Conservation (phyloP, 2,329 filamentous ascomycete genomes). For the Dothiorella sarmentorum region DNA sequence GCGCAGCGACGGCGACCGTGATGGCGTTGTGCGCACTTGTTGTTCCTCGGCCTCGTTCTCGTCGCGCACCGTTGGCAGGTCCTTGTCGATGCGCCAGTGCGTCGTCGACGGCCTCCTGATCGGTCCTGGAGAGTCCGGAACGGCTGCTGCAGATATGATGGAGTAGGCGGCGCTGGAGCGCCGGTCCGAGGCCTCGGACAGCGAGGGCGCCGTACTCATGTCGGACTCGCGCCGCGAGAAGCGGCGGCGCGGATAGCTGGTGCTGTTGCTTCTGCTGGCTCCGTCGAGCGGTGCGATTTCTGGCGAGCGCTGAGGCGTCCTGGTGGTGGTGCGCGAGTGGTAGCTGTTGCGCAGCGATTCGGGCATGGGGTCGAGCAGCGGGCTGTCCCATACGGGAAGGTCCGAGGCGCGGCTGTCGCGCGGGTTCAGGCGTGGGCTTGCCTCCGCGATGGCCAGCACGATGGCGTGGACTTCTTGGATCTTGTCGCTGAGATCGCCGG, state of each 20-base stretch:
- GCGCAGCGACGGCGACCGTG: neutral
- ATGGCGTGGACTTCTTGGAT: constrained; percentile 32
- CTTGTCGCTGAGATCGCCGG: constrained; percentile 27
- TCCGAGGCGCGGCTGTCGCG: constrained; percentile 11
- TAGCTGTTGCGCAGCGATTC: constrained; percentile 9
- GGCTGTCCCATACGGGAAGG: constrained; percentile 1
- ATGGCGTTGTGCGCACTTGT: neutral
- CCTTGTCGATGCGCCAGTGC: neutral
- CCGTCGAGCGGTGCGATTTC: neutral
- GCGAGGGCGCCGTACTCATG: constrained; percentile 1
- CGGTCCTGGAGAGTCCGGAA: neutral
- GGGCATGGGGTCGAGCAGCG: constrained; percentile 7
- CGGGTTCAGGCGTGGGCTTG: constrained; percentile 17
- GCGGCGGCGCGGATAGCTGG: neutral
- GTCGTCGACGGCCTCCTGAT: neutral
- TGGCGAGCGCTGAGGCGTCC: neutral
- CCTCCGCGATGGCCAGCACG: constrained; percentile 26
- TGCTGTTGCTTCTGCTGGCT: neutral
- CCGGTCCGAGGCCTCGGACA: constrained; percentile 14
- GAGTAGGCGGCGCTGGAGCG: constrained; percentile 6
- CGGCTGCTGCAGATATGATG: neutral
- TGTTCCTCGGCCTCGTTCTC: neutral
- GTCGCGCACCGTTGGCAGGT: constrained; percentile 1
- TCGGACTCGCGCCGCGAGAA: constrained; percentile 9
- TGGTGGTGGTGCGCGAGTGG: neutral